phyloP scores from a whole-genome alignment of 306 rosid species.

The Prunus davidiana region DNA sequence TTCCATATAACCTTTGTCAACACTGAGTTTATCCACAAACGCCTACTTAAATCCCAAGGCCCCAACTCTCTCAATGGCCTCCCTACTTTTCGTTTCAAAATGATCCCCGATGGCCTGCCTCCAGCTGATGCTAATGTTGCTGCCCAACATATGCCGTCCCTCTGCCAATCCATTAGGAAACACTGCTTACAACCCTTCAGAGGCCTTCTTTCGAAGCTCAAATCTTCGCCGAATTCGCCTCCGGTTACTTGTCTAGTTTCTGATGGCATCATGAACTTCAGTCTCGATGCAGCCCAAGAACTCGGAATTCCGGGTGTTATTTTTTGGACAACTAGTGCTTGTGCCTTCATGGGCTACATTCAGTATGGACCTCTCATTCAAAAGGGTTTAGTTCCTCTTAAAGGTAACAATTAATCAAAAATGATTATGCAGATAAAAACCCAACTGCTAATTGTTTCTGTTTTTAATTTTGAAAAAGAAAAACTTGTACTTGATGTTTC shows the following conservation, averaged over 20 bases:
- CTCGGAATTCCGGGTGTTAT: slow-evolving; percentile 26
- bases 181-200: slow-evolving; percentile 18
- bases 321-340: slow-evolving; percentile 35
- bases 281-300: slow-evolving; percentile 33
- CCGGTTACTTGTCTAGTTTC: slow-evolving; percentile 24
- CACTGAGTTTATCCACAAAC: slow-evolving; percentile 34
- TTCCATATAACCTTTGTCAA: slow-evolving; percentile 37
- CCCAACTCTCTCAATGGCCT: neutral
- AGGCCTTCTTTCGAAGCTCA: slow-evolving; percentile 15
- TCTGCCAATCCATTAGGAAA: slow-evolving; percentile 10
- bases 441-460: no score
- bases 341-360: slow-evolving; percentile 26
- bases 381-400: slow-evolving; percentile 21
- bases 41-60: slow-evolving; percentile 30
- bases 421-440: no score
- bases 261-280: slow-evolving; percentile 7
- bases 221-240: neutral
- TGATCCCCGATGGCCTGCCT: no score
- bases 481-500: no score
- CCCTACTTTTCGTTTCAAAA: no score
- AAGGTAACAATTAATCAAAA: slow-evolving; percentile 18
- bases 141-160: slow-evolving; percentile 27
- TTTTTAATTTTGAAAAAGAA: no score
- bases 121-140: slow-evolving; percentile 1
- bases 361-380: slow-evolving; percentile 22